A percentile compares a stretch with the other conserved stretches of the same genome.
Conservation (phyloP, 2,329 filamentous ascomycete species). For the Cladophialophora carrionii region DNA sequence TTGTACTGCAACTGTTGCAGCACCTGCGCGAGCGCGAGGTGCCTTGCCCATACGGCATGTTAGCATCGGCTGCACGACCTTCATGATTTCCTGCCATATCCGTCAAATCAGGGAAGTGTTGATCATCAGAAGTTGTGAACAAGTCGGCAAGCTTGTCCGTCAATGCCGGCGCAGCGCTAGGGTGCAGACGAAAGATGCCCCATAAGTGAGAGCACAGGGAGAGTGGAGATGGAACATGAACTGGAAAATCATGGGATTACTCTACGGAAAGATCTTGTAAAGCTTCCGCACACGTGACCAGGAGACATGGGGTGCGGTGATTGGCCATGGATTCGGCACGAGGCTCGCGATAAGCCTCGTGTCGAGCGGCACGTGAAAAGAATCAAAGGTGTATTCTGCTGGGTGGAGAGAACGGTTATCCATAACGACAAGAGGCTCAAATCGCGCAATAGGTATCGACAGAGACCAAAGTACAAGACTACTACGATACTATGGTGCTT, state of each 20-base stretch:
- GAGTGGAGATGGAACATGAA: background rate
- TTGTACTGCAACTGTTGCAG: constrained; percentile 1
- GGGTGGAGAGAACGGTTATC: too few species aligned
- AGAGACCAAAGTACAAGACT: background rate
- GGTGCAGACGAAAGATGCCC: background rate
- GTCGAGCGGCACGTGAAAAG: background rate
- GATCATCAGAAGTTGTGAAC: background rate
- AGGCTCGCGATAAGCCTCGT: background rate
- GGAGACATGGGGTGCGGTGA: background rate
- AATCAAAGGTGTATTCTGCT: too few species aligned
- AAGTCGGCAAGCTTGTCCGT: background rate
- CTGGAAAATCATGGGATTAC: too few species aligned
- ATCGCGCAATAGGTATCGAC: background rate
- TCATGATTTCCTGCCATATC: background rate
- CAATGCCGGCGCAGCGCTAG: background rate
- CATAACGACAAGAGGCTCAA: background rate
- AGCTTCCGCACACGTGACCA: background rate
- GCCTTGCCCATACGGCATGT: too few species aligned
- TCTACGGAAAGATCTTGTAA: background rate
- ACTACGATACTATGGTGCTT: background rate
- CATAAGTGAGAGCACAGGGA: background rate
- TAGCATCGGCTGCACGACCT: too few species aligned
- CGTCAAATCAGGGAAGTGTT: background rate
- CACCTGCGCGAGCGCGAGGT: too few species aligned
- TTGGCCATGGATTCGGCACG: background rate